Conservation (phyloP, 148 eudicot species). For the Rhododendron henanense region DNA sequence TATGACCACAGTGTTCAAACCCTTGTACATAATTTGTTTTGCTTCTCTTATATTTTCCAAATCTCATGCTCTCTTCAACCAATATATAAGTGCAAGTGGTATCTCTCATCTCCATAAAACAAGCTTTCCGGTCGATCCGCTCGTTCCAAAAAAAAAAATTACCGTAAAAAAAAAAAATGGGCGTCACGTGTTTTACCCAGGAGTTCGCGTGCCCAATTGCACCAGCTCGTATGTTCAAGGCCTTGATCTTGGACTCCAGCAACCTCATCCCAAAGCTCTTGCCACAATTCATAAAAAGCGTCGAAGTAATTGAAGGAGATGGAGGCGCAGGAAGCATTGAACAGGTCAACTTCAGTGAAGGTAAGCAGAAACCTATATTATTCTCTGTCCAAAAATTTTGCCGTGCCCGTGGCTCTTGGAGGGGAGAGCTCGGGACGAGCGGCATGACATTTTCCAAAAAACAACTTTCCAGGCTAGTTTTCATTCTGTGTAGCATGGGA, state of each 20-base stretch:
- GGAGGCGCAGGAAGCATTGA: conserved; percentile 36
- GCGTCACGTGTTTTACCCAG: background rate
- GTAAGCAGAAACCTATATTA: conserved; percentile 13
- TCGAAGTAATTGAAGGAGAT: conserved; percentile 24
- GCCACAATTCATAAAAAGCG: conserved; percentile 27
- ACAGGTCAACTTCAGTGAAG: conserved; percentile 33
- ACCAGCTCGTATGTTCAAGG: conserved; percentile 26
- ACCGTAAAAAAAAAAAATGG: background rate
- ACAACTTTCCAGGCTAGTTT: background rate
- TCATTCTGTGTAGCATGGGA: background rate
- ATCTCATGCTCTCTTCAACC: background rate
- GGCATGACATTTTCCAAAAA: background rate
- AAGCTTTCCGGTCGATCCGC: background rate
- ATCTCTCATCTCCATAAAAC: background rate
- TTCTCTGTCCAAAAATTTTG: background rate
- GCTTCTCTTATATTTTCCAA: background rate
- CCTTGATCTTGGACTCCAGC: conserved; percentile 26
- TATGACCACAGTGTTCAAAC: background rate
- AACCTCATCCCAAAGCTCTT: conserved; percentile 23
- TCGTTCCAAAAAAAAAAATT: background rate
- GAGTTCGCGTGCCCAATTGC: conserved; percentile 10
- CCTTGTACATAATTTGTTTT: background rate
- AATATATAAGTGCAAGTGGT: background rate
- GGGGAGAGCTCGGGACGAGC: background rate
- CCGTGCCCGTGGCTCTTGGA: background rate